Base-by-base conservation (phyloP, 2,329 filamentous ascomycete species). In the Apiospora pterosperma region DNA sequence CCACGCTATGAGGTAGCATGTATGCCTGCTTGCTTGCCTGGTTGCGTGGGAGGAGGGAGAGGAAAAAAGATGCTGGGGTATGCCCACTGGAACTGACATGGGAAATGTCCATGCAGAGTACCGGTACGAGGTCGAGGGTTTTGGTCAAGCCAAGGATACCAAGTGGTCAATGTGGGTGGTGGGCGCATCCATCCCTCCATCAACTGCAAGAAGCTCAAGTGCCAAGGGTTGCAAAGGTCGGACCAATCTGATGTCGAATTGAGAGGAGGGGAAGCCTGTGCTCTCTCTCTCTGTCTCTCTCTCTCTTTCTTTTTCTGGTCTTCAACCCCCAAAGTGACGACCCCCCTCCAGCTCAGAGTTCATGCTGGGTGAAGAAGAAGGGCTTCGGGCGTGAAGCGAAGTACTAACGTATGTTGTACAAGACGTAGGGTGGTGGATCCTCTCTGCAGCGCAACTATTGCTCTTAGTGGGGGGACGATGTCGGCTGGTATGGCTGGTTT, bases 61-160 rank as follows among this genome's bases (percentile, higher is more conserved):
- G n/a, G 16, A 60, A 60, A 36, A 42, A 62, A 34, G 60, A 44
- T 62, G 60, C 60, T 48, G 44, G 61, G 61, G 61, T 63, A 63
- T 63, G 61, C 41, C 60, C 60, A 62, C 38, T 62, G n/a, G 64
- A 67, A 59, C n/a, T 59, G 21, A 38, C 58, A 60, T 39, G 69
- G 63, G 63, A 67, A 66, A 61, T 65, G 68, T 68, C 62, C 70
- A 66, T 41, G 44, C 36, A 36, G 55, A 60, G 59, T 52, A 59
- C 34, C 44, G 61, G 61, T 59, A 59, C 38, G 36, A 60, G 58
- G 25, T 19, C 36, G 58, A 55, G 42, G 42, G 12, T 28, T 48
- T 23, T 48, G 42, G 42, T 48, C 23, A 48, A 48, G 48, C 48
- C 48, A 55, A 55, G 48, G 48, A 55, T 55, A 55, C 44, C 25